A percentile compares a stretch with the other conserved stretches of the same genome.
Conservation (phyloP, 2,329 filamentous ascomycete genomes). For the Aspergillus flavus region DNA sequence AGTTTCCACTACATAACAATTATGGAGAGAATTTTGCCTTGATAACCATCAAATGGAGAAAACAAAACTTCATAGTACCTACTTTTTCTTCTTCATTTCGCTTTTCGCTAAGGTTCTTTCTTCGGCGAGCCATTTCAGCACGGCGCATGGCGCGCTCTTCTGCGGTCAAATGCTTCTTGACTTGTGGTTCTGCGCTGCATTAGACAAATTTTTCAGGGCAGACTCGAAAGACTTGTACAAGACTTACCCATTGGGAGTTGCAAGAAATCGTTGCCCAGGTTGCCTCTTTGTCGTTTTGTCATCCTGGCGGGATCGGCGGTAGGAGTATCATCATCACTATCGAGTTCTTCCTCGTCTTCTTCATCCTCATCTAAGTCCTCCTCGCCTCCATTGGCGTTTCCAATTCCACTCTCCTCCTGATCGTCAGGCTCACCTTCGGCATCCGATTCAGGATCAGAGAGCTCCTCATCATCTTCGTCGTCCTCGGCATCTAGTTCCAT, state of each 20-base stretch:
- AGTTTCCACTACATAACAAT: slow-evolving; percentile 10
- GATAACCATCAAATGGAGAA: neutral
- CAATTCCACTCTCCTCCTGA: slow-evolving; percentile 49
- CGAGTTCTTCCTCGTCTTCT: slow-evolving; percentile 47
- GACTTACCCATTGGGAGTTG: slow-evolving; percentile 59
- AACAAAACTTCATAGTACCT: slow-evolving; percentile 35
- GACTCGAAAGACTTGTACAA: neutral
- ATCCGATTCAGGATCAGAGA: slow-evolving; percentile 50
- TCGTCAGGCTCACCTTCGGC: slow-evolving; percentile 53
- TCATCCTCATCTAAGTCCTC: slow-evolving; percentile 45
- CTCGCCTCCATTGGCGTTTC: slow-evolving; percentile 37
- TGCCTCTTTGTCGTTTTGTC: slow-evolving; percentile 68
- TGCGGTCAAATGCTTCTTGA: slow-evolving; percentile 71
- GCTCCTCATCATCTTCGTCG: slow-evolving; percentile 40
- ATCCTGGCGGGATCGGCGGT: slow-evolving; percentile 63
- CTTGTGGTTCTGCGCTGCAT: slow-evolving; percentile 60
- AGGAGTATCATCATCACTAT: slow-evolving; percentile 46
- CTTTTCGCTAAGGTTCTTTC: slow-evolving; percentile 75
- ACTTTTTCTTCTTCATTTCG: slow-evolving; percentile 79
- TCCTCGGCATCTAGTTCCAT: slow-evolving; percentile 44
- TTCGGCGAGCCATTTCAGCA: slow-evolving; percentile 71
- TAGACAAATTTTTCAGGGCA: slow-evolving; percentile 9
- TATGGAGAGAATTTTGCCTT: neutral
- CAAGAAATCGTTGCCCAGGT: slow-evolving; percentile 55
- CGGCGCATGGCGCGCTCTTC: slow-evolving; percentile 74